These are phyloP conservation scores for Hortaea sp. DNA, from an alignment of 2,329 filamentous ascomycete species.

Conservation along the genomic window DNA sequence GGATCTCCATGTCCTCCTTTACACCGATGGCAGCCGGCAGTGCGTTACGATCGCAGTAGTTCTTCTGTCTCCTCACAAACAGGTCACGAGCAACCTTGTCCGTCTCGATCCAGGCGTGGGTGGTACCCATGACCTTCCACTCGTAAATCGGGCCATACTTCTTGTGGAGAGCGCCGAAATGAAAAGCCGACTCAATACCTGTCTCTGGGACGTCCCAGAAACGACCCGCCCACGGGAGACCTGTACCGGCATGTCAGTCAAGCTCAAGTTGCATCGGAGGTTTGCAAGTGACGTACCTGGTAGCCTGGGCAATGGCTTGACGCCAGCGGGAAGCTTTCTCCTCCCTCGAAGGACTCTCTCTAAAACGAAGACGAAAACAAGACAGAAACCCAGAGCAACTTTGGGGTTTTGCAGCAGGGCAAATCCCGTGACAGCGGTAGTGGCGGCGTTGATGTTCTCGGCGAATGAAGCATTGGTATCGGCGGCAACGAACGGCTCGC, in stretches of 20 bases:
- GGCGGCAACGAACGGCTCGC: background rate
- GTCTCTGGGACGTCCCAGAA: constrained; percentile 25
- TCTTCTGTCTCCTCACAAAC: constrained; percentile 22
- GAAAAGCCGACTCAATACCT: constrained; percentile 25
- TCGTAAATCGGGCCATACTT: constrained; percentile 26
- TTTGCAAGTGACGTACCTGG: constrained; percentile 6
- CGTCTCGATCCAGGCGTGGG: constrained; percentile 27
- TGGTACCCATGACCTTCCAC: constrained; percentile 23
- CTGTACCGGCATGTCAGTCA: constrained; percentile 2
- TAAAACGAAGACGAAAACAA: constrained; percentile 2
- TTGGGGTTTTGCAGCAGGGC: background rate
- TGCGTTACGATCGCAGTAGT: constrained; percentile 26
- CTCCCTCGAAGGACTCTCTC: background rate
- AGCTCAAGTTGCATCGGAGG: background rate
- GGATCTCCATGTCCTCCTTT: constrained; percentile 21
- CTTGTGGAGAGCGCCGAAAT: constrained; percentile 26
- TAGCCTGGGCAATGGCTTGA: constrained; percentile 13
- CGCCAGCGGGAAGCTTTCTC: constrained; percentile 13
- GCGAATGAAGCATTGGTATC: background rate
- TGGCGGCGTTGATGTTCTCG: background rate
- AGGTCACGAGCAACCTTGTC: constrained; percentile 26
- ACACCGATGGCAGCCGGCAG: constrained; percentile 25
- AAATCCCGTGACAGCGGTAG: background rate
- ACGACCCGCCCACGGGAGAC: constrained; percentile 23
- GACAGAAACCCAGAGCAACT: background rate